phyloP scores from a whole-genome alignment of 2,329 filamentous ascomycete genomes.

The Sphaerostilbella broomeana region DNA sequence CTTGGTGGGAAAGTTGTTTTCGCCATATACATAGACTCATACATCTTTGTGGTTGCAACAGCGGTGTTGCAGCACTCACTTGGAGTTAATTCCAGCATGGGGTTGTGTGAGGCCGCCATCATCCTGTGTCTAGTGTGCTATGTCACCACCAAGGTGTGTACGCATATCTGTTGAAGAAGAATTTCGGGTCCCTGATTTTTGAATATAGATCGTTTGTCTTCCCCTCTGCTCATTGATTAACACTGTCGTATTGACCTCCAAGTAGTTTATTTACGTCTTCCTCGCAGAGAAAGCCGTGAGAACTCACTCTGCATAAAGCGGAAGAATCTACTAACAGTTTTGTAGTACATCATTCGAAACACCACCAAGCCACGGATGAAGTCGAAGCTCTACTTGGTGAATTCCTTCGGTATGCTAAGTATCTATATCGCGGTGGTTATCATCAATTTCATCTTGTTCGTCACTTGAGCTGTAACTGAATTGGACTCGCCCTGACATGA shows the following conservation, averaged over 20 bases:
- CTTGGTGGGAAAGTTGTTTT: slow-evolving; percentile 59
- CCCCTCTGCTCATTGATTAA: neutral
- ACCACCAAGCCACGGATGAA: slow-evolving; percentile 44
- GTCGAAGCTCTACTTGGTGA: slow-evolving; percentile 55
- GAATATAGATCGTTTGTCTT: slow-evolving; percentile 25
- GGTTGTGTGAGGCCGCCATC: slow-evolving; percentile 51
- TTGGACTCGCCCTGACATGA: too few species aligned
- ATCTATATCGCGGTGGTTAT: slow-evolving; percentile 42
- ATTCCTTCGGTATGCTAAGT: slow-evolving; percentile 50
- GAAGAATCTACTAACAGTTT: neutral
- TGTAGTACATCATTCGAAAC: slow-evolving; percentile 51
- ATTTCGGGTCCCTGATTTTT: neutral
- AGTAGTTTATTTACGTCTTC: slow-evolving; percentile 58
- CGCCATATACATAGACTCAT: slow-evolving; percentile 54
- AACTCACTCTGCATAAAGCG: slow-evolving; percentile 12
- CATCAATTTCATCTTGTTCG: slow-evolving; percentile 56
- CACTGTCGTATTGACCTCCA: neutral
- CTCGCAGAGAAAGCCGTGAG: slow-evolving; percentile 57
- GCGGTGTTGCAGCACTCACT: slow-evolving; percentile 51
- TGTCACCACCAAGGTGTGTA: slow-evolving; percentile 53
- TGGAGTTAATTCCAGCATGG: slow-evolving; percentile 44
- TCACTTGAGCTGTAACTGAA: too few species aligned
- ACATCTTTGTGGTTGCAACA: slow-evolving; percentile 51
- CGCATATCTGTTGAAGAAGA: neutral
- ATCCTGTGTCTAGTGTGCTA: slow-evolving; percentile 56